phyloP scores from a whole-genome alignment of 2,329 filamentous ascomycete species.

The Magnaporthales sp. region DNA sequence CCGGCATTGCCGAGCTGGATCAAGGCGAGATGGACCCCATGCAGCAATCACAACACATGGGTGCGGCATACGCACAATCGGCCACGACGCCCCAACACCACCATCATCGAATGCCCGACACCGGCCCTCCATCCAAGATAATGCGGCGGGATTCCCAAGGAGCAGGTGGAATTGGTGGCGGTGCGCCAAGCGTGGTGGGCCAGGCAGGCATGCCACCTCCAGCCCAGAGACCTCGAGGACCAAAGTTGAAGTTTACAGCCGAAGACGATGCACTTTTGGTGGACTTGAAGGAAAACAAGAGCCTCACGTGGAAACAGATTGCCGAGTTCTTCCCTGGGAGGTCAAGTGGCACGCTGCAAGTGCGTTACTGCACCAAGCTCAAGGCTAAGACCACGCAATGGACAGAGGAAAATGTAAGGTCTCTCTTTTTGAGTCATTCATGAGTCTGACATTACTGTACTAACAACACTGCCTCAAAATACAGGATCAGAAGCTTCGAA shows the following conservation, averaged over 20 bases:
- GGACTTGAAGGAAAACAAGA: conserved; percentile 89
- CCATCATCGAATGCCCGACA: conserved; percentile 72
- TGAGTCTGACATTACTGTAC: background rate
- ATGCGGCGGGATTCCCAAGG: conserved; percentile 44
- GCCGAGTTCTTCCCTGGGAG: conserved; percentile 91
- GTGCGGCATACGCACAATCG: conserved; percentile 43
- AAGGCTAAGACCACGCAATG: conserved; percentile 91
- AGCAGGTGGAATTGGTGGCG: conserved; percentile 31
- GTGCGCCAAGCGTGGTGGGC: conserved; percentile 78
- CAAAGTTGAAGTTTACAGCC: conserved; percentile 88
- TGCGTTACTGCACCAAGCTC: conserved; percentile 89
- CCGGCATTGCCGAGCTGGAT: conserved; percentile 42
- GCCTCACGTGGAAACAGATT: conserved; percentile 95
- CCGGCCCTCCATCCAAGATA: conserved; percentile 60
- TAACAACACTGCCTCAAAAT: background rate
- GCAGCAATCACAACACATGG: conserved; percentile 39
- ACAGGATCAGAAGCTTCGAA: conserved; percentile 69
- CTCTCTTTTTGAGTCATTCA: background rate
- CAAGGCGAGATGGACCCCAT: conserved; percentile 47
- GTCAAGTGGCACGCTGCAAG: conserved; percentile 83
- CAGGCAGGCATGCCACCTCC: conserved; percentile 81
- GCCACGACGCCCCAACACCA: conserved; percentile 58
- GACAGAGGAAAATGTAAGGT: conserved; percentile 82
- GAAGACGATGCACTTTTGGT: conserved; percentile 85
- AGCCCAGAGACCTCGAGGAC: conserved; percentile 70